Evolutionary conservation across 495 filamentous ascomycete genomes (phyloP).

Genomic region (Penicillium taxi): DNA sequence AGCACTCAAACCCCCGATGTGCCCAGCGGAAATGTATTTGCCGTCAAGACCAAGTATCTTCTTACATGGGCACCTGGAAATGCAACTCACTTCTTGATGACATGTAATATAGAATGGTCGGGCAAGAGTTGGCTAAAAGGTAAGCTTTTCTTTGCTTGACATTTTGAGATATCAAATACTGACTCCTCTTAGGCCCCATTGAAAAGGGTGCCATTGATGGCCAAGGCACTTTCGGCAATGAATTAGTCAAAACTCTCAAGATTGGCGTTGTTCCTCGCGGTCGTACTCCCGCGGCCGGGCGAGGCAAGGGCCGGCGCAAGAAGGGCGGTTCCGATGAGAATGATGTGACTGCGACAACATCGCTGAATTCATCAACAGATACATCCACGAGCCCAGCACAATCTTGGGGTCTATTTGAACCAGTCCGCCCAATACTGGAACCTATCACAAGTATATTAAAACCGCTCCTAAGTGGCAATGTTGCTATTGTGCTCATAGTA

Average conservation of each 20-base stretch:
- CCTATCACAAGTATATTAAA: constrained; percentile 63
- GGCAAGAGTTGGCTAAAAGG: constrained; percentile 98
- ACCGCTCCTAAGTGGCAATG: constrained; percentile 63
- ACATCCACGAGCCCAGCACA: constrained; percentile 32
- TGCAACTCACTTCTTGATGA: constrained; percentile 72
- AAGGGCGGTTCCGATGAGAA: constrained; percentile 40
- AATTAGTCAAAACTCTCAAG: constrained; percentile 66
- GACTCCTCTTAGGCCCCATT: constrained; percentile 61
- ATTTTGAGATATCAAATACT: constrained; percentile 5
- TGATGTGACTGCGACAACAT: constrained; percentile 29
- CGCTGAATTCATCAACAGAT: constrained; percentile 37
- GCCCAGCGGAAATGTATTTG: constrained; percentile 86
- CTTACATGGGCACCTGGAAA: constrained; percentile 85
- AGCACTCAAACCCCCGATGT: constrained; percentile 91
- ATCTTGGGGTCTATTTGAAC: constrained; percentile 77
- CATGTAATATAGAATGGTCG: constrained; percentile 87
- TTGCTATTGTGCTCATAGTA: constrained; percentile 42
- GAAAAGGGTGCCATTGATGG: constrained; percentile 93
- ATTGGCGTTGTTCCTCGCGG: constrained; percentile 59
- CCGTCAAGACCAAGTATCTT: constrained; percentile 87
- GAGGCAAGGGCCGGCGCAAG: constrained; percentile 44
- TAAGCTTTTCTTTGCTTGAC: constrained; percentile 31
- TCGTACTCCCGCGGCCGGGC: constrained; percentile 31
- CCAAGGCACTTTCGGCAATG: constrained; percentile 70
- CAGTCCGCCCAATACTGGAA: constrained; percentile 58